A percentile compares a stretch with the other conserved stretches of the same genome.
Conservation (phyloP, 345 rosid species). For the Sonneratia alba region DNA sequence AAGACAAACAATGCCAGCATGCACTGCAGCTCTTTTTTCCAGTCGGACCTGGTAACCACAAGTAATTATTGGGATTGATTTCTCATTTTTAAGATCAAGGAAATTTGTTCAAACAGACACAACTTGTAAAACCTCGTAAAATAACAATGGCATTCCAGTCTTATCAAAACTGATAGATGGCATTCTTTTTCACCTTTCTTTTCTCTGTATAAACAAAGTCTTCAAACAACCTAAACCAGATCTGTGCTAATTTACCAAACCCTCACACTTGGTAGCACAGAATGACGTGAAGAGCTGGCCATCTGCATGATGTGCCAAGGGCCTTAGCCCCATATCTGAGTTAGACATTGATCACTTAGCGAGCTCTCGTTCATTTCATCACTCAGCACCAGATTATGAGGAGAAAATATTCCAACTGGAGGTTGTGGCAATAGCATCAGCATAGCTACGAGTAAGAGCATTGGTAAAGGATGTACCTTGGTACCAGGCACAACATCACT, state of each 20-base stretch:
- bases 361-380: neutral
- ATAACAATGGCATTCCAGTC: neutral
- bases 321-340: neutral
- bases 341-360: neutral
- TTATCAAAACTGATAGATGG: neutral
- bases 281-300: neutral
- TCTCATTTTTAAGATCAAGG: neutral
- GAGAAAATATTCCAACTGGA: neutral
- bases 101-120: neutral
- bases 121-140: neutral
- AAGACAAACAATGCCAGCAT: conserved; percentile 59
- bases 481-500: conserved; percentile 68
- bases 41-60: conserved; percentile 53
- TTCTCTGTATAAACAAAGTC: neutral
- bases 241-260: neutral
- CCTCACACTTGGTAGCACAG: neutral
- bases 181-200: neutral
- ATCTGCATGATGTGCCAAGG: neutral
- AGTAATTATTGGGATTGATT: conserved; percentile 1
- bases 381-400: neutral
- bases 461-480: conserved; percentile 39
- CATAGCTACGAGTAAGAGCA: neutral
- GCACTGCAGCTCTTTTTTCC: conserved; percentile 59
- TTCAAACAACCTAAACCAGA: neutral
- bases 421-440: neutral